Evolutionary conservation across 352 stramenopile genomes (phyloP).

Genomic region (Phytophthora ramorum): DNA sequence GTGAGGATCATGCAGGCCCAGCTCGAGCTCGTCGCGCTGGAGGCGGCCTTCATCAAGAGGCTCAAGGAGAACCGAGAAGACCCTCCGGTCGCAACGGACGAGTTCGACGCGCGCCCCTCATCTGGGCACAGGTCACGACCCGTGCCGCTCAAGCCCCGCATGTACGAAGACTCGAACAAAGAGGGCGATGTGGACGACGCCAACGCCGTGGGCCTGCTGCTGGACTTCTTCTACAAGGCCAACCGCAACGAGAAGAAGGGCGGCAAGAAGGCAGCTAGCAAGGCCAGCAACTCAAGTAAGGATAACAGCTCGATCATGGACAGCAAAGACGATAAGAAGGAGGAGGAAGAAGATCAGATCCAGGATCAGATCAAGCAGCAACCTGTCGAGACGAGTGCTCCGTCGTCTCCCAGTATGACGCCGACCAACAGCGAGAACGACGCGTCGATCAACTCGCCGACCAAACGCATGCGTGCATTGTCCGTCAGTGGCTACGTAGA

Average conservation of each 20-base stretch:
- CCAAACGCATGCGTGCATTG: slow-evolving; percentile 79
- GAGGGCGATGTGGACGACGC: slow-evolving; percentile 60
- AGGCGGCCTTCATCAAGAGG: slow-evolving; percentile 80
- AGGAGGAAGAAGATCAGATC: slow-evolving; percentile 12
- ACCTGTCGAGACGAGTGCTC: slow-evolving; percentile 25
- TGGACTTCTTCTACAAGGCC: slow-evolving; percentile 87
- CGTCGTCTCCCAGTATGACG: slow-evolving; percentile 17
- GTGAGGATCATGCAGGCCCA: slow-evolving; percentile 79
- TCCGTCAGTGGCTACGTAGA: slow-evolving; percentile 71
- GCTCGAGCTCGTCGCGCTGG: slow-evolving; percentile 71
- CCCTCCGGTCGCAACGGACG: slow-evolving; percentile 54
- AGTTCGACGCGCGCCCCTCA: slow-evolving; percentile 45
- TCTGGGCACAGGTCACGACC: slow-evolving; percentile 26
- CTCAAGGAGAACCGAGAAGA: slow-evolving; percentile 86
- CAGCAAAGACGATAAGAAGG: slow-evolving; percentile 9
- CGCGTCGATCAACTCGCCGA: slow-evolving; percentile 60
- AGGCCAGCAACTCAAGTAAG: slow-evolving; percentile 9
- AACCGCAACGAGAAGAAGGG: slow-evolving; percentile 65
- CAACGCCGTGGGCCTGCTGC: slow-evolving; percentile 69
- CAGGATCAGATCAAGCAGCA: slow-evolving; percentile 43
- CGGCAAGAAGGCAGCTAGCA: slow-evolving; percentile 17
- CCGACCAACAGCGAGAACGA: slow-evolving; percentile 42
- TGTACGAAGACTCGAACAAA: slow-evolving; percentile 35
- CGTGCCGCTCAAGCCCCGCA: slow-evolving; percentile 36
- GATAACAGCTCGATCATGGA: not conserved